Percentiles rank a stretch among this genome's conserved stretches.
Conservation (phyloP, 495 filamentous ascomycete species). For the Tetracladium setigerum region DNA sequence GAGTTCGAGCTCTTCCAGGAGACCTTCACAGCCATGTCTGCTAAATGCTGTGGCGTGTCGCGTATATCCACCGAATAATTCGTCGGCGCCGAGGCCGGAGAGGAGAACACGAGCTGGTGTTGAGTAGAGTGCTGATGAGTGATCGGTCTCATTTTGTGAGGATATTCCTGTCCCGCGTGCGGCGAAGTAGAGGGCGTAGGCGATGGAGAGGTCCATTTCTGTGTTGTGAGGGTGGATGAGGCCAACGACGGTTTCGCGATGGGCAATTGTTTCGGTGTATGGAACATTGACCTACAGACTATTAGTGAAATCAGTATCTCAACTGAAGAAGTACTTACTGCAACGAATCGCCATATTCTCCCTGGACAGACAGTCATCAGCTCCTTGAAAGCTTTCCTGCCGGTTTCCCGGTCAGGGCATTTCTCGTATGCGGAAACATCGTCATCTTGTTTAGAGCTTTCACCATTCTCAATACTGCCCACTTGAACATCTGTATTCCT, state of each 20-base stretch:
- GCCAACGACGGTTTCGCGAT: constrained; percentile 59
- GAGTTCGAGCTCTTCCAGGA: constrained; percentile 77
- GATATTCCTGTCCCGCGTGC: constrained; percentile 63
- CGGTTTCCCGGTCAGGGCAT: constrained; percentile 88
- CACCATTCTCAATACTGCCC: not conserved
- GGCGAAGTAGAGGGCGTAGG: constrained; percentile 86
- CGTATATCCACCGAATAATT: constrained; percentile 90
- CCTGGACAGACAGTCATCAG: constrained; percentile 62
- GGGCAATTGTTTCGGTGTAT: constrained; percentile 62
- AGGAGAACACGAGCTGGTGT: constrained; percentile 77
- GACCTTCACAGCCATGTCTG: constrained; percentile 54
- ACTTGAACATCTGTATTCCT: not conserved
- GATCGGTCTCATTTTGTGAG: not conserved
- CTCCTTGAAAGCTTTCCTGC: constrained; percentile 66
- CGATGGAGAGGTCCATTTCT: constrained; percentile 99
- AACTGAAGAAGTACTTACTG: constrained; percentile 29
- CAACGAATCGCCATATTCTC: constrained; percentile 73
- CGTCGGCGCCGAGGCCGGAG: constrained; percentile 91
- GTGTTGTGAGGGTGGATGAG: constrained; percentile 92
- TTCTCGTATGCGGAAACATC: constrained; percentile 51
- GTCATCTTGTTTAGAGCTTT: not conserved
- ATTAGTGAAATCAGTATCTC: not conserved
- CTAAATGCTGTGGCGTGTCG: constrained; percentile 74
- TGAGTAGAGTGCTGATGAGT: constrained; percentile 35
- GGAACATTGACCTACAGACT: constrained; percentile 65